phyloP scores from a whole-genome alignment of 2,329 filamentous ascomycete species.

The Microcyclospora tardicrescens region DNA sequence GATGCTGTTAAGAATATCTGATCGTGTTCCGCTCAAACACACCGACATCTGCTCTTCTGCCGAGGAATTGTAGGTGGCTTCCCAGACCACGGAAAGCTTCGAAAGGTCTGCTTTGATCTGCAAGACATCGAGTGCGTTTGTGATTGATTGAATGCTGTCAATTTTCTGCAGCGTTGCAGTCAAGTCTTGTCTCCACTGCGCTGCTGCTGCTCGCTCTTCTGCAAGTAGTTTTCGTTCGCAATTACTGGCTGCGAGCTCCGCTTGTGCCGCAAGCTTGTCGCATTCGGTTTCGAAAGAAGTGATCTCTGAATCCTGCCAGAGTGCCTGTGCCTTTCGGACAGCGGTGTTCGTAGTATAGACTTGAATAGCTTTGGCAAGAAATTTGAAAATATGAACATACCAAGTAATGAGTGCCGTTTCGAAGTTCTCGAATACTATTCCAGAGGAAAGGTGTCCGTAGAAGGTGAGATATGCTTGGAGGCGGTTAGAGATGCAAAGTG shows the following conservation, averaged over 20 bases:
- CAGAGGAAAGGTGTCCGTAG: neutral
- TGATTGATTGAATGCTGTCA: slow-evolving; percentile 1
- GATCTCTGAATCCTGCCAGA: slow-evolving; percentile 1
- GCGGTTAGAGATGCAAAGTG: slow-evolving; percentile 1
- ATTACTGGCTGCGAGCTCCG: slow-evolving; percentile 3
- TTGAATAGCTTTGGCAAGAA: slow-evolving; percentile 2
- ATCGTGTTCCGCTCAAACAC: slow-evolving; percentile 16
- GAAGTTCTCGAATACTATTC: slow-evolving; percentile 1
- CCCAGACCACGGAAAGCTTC: slow-evolving; percentile 3
- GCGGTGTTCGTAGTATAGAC: neutral
- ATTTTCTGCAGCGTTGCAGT: slow-evolving; percentile 1
- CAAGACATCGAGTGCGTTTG: neutral
- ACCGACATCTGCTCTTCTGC: no score
- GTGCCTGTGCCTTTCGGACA: neutral
- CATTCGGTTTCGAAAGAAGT: slow-evolving; percentile 1
- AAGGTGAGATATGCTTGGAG: slow-evolving; percentile 3
- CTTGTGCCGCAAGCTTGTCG: slow-evolving; percentile 1
- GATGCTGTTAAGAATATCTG: slow-evolving; percentile 15
- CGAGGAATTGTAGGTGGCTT: slow-evolving; percentile 13
- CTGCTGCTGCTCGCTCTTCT: neutral
- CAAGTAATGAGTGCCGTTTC: slow-evolving; percentile 1
- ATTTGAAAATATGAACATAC: slow-evolving; percentile 2
- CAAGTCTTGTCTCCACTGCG: slow-evolving; percentile 1
- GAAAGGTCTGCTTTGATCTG: slow-evolving; percentile 2
- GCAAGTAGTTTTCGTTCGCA: slow-evolving; percentile 1